Base-by-base conservation (phyloP, 164 flowering plant species). In the Akebia trifoliata region DNA sequence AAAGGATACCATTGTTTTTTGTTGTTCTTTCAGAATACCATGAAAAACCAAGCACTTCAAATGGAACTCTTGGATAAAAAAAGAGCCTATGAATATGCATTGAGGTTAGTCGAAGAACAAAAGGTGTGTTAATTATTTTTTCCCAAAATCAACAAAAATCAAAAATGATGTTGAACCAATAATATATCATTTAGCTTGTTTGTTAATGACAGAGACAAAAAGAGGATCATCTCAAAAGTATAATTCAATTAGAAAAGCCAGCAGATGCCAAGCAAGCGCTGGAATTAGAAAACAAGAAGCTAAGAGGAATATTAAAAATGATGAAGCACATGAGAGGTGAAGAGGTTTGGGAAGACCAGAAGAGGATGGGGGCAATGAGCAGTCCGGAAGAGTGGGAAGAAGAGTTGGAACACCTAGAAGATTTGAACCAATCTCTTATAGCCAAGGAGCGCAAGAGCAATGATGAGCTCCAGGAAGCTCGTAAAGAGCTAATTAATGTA, bases 381-480 rank as follows among this genome's bases (percentile, higher is more conserved):
- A 43, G 30, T 35, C 21, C 50, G 17, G 32, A 67, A 31, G 64
- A 67, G 36, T 60, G 56, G 48, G 65, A 56, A 43, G 56, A 21
- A n/a, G 57, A 51, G 11, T 24, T 54, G 55, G 60, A 54, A 11
- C 20, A 50, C 20, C 9, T 59, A 36, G 65, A 67, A 61, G 52
- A 22, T 35, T 4, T 61, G 38, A 61, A 61, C 44, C 57, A 61
- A 26, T 26, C 57, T 22, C 56, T 61, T 32, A 35, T 61, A 10
- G 31, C 38, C 11, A 56, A 61, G 36, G 70, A 67, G 45, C 65
- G 51, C n/a, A 67, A 51, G 26, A 70, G 56, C 60, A 82, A 79
- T 66, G 89, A 86, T 46, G 93, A 86, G 73, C 32, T 88, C 51
- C 82, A 76, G 50, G 83, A 78, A 4, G 96, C 85, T 59, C 90